These are phyloP conservation scores for Astraeus odoratus DNA, from an alignment of 768 basidiomycete species.

Conservation along the genomic window DNA sequence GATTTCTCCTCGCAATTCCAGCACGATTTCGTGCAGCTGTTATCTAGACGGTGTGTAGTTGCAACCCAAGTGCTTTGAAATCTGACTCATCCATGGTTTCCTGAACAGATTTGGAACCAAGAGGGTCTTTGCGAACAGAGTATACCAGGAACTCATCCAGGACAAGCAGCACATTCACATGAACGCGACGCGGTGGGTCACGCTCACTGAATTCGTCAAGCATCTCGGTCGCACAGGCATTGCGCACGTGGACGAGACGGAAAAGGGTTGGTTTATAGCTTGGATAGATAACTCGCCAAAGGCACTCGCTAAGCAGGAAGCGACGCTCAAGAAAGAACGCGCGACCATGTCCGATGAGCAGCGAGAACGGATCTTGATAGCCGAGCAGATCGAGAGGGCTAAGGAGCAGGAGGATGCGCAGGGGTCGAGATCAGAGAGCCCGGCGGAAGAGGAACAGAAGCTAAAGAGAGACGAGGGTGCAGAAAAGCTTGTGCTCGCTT, in stretches of 20 bases:
- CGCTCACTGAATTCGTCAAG: constrained; percentile 92
- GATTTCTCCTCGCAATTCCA: constrained; percentile 88
- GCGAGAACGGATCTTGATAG: constrained; percentile 81
- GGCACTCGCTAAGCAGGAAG: constrained; percentile 85
- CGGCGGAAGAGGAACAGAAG: constrained; percentile 43
- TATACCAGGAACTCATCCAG: constrained; percentile 96
- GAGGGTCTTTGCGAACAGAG: constrained; percentile 88
- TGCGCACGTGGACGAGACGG: constrained; percentile 93
- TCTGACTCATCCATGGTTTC: not conserved
- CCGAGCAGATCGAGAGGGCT: constrained; percentile 92
- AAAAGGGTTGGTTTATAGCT: constrained; percentile 95
- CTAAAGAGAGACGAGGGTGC: constrained; percentile 65
- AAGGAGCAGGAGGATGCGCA: constrained; percentile 38
- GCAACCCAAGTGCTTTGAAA: not conserved
- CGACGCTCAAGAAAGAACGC: constrained; percentile 86
- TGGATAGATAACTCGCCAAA: constrained; percentile 98
- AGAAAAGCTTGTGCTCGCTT: constrained; percentile 71
- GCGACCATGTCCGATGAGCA: constrained; percentile 91
- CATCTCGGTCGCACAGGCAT: constrained; percentile 81
- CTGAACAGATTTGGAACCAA: constrained; percentile 78
- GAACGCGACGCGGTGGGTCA: constrained; percentile 98
- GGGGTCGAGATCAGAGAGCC: constrained; percentile 26
- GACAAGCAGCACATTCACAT: constrained; percentile 95
- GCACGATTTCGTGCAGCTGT: constrained; percentile 82
- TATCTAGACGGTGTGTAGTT: constrained; percentile 69